Evolutionary conservation across 768 basidiomycete genomes (phyloP).

Genomic region (Coprinopsis strossmayeri): DNA sequence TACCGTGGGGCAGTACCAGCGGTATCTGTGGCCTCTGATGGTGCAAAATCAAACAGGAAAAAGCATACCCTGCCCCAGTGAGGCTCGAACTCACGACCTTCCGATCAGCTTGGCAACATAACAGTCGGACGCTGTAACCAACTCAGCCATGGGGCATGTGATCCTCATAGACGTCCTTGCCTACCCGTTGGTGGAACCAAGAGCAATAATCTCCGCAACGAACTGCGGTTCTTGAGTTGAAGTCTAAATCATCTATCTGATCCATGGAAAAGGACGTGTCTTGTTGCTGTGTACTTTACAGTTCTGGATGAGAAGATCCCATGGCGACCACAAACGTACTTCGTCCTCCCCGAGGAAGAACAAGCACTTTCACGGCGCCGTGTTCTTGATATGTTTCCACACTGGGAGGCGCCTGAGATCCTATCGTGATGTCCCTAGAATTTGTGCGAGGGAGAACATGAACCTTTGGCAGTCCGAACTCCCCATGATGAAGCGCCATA

Average conservation of each 20-base stretch:
- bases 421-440: constrained; percentile 46
- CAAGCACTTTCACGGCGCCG: constrained; percentile 73
- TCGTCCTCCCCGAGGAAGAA: constrained; percentile 77
- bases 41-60: background rate
- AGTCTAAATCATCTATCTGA: background rate
- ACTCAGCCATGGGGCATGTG: constrained; percentile 66
- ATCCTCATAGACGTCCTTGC: background rate
- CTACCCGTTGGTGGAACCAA: background rate
- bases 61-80: constrained; percentile 40
- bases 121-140: constrained; percentile 78
- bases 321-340: constrained; percentile 78
- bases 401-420: constrained; percentile 52
- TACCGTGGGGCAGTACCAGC: background rate
- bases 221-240: no score
- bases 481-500: constrained; percentile 83
- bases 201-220: no score
- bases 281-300: background rate
- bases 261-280: background rate
- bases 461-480: constrained; percentile 71
- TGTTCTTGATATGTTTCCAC: constrained; percentile 81
- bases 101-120: constrained; percentile 36
- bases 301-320: constrained; percentile 31
- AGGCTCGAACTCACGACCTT: constrained; percentile 70
- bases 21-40: background rate
- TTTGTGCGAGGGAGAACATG: constrained; percentile 54